Evolutionary conservation across 1,284 basidiomycete genomes (phyloP).

Genomic region (Pseudozyma thailandica): DNA sequence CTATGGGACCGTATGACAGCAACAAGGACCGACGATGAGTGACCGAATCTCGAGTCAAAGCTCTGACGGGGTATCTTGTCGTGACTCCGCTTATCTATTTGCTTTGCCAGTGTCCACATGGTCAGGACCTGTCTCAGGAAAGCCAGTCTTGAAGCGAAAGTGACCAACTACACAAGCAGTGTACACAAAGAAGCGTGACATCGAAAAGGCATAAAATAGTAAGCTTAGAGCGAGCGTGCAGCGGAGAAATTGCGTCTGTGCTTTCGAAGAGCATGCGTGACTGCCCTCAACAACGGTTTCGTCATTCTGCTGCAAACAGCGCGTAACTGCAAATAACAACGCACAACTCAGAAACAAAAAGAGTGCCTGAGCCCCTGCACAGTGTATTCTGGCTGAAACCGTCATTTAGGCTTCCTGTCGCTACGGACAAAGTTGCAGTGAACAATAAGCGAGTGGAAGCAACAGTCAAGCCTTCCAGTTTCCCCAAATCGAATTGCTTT

Average conservation of each 20-base stretch:
- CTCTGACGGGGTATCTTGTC: background rate
- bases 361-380: too few relatives aligned
- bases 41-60: too few relatives aligned
- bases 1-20: too few relatives aligned
- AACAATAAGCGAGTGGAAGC: too few relatives aligned
- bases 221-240: background rate
- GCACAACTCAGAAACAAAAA: too few relatives aligned
- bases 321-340: too few relatives aligned
- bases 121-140: background rate
- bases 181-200: background rate
- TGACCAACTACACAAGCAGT: background rate
- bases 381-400: too few relatives aligned
- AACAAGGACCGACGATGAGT: too few relatives aligned
- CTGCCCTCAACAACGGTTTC: constrained; percentile 25
- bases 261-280: constrained; percentile 1
- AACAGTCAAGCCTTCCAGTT: too few relatives aligned
- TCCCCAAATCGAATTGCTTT: too few relatives aligned
- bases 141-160: background rate
- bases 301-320: constrained; percentile 17
- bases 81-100: background rate
- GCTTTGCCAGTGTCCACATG: background rate
- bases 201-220: background rate
- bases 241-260: background rate
- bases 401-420: too few relatives aligned
- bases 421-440: too few relatives aligned